Evolutionary conservation across 2,329 filamentous ascomycete species (phyloP).

Genomic region (Beauveria sp.): DNA sequence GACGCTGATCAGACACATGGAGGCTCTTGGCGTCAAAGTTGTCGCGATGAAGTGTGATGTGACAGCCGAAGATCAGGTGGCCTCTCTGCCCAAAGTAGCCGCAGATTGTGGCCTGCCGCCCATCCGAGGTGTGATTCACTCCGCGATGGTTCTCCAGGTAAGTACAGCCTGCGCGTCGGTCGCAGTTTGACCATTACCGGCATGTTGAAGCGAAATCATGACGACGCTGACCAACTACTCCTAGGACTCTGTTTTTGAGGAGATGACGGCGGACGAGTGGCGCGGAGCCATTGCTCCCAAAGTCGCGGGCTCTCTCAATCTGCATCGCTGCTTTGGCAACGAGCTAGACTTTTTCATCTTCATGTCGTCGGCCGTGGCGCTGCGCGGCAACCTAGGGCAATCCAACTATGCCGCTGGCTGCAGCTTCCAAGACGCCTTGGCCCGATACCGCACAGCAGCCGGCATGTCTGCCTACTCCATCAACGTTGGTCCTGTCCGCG

Average conservation of each 20-base stretch:
- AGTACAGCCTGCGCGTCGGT: neutral
- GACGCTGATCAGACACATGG: neutral
- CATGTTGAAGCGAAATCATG: neutral
- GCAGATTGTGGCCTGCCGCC: slow-evolving; percentile 19
- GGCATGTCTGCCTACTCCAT: slow-evolving; percentile 19
- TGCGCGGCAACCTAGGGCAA: slow-evolving; percentile 25
- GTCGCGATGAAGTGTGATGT: slow-evolving; percentile 22
- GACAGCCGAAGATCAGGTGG: neutral
- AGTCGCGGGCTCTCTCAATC: slow-evolving; percentile 24
- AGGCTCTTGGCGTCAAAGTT: slow-evolving; percentile 13
- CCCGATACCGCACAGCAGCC: slow-evolving; percentile 22
- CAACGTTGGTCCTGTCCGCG: slow-evolving; percentile 27
- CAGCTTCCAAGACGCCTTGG: slow-evolving; percentile 29
- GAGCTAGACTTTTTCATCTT: slow-evolving; percentile 27
- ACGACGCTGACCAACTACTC: neutral
- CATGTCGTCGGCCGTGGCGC: slow-evolving; percentile 23
- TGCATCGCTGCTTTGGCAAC: slow-evolving; percentile 17
- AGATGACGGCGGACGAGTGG: slow-evolving; percentile 28
- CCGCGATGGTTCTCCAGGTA: slow-evolving; percentile 25
- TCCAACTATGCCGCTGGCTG: slow-evolving; percentile 33
- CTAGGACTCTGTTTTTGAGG: neutral
- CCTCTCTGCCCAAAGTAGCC: neutral
- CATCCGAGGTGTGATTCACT: slow-evolving; percentile 29
- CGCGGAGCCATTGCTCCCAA: slow-evolving; percentile 20
- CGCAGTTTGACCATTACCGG: neutral